Evolutionary conservation across 345 rosid genomes (phyloP), one percentile per base, ranked within the genome.

Genomic region (Pistacia integerrima): DNA sequence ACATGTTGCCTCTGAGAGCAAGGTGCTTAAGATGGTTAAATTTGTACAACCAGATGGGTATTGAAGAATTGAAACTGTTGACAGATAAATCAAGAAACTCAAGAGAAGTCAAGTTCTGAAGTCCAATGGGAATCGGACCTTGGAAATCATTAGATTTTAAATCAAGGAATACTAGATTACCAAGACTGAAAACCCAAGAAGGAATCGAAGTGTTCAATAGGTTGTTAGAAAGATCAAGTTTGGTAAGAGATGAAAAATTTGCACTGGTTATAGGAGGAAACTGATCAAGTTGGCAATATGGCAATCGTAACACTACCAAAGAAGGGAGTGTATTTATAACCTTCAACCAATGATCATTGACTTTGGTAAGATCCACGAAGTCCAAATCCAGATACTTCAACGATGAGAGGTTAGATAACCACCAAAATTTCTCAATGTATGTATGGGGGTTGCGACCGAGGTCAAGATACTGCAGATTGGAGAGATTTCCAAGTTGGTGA

Each of bases 21-120:
- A 80, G 68, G 20, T 35, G 8, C 73, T 73, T 61, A 18, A 83
- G 74, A 22, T 16, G 56, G 0, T 7, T 70, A 4, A 74, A 20
- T 28, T 8, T 36, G 8, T 35, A 64, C 17, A 81, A 49, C 74
- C 76, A 74, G 16, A 57, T 4, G 0, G 78, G 73, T 35, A 65
- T 57, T 3, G 38, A 72, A 22, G 78, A 73, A 20, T 62, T 77
- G n/a, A 72, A 54, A 20, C 41, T 1, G 36, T 77, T 77, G 5
- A 0, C 0, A 8, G 64, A 36, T 16, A 77, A 46, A 69, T 61
- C 60, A 36, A 77, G 63, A 36, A 49, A 10, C 14, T 3, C 33
- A 61, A 69, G 79, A 62, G 14, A 41, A 52, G 69, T 76, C 17
- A 76, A 35, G 22, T 76, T 76, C 13, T 35, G 46, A 46, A 70